Conservation (phyloP, 2,329 filamentous ascomycete genomes). For the Spiromastix sp. region DNA sequence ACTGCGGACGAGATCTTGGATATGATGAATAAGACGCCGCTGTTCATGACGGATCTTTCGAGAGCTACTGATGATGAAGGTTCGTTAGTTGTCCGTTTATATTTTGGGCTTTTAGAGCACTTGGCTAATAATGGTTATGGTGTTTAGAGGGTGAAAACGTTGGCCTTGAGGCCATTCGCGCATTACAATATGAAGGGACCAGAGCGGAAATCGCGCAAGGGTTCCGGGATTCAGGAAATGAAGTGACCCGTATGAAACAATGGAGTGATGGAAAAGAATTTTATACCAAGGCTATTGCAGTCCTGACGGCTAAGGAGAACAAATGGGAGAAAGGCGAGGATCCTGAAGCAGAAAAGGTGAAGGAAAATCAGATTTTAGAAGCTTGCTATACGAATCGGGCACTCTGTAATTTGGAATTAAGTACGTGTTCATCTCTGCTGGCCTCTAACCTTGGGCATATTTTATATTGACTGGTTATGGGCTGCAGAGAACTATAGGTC, state of each 20-base stretch:
- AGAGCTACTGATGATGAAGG: slow-evolving; percentile 46
- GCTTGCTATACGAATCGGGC: slow-evolving; percentile 77
- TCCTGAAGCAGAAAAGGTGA: slow-evolving; percentile 46
- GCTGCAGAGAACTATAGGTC: slow-evolving; percentile 67
- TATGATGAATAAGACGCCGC: slow-evolving; percentile 60
- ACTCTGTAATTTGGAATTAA: slow-evolving; percentile 76
- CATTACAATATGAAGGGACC: slow-evolving; percentile 86
- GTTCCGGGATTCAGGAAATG: slow-evolving; percentile 89
- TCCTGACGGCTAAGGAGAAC: slow-evolving; percentile 58
- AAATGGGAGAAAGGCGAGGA: slow-evolving; percentile 43
- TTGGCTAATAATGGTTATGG: background rate
- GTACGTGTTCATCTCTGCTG: slow-evolving; percentile 32
- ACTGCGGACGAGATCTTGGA: slow-evolving; percentile 50
- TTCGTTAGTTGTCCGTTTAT: slow-evolving; percentile 10
- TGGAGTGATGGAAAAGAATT: slow-evolving; percentile 84
- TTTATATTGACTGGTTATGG: background rate
- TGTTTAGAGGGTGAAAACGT: slow-evolving; percentile 57
- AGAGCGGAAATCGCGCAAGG: slow-evolving; percentile 69
- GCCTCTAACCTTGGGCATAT: background rate
- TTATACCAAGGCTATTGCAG: slow-evolving; percentile 74
- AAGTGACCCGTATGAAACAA: slow-evolving; percentile 62
- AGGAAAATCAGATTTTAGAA: slow-evolving; percentile 59
- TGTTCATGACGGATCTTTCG: slow-evolving; percentile 92
- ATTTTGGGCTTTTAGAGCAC: background rate
- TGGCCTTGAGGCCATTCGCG: slow-evolving; percentile 75